These are phyloP conservation scores for Solanum pennellii DNA, from an alignment of 257 asterid genomes.

Conservation along the genomic window DNA sequence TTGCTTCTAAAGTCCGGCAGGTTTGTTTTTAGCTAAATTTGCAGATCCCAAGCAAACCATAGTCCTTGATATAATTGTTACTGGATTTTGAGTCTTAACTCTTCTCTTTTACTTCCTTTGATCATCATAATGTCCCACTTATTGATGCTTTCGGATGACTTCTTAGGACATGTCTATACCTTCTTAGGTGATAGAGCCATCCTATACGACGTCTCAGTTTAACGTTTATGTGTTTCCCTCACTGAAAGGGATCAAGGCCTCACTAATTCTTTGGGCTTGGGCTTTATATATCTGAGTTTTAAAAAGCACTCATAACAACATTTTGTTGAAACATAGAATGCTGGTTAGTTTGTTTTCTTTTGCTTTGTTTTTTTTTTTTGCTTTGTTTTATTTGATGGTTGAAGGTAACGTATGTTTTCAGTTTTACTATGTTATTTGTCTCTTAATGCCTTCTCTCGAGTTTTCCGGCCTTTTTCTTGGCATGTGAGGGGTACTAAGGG, in stretches of 20 bases:
- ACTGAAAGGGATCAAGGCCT: neutral
- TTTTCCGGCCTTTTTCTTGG: neutral
- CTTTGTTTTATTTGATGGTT: neutral
- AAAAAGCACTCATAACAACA: neutral
- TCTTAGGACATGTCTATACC: neutral
- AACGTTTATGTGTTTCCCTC: neutral
- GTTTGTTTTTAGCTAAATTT: constrained; percentile 1
- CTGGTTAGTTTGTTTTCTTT: neutral
- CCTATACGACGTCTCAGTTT: neutral
- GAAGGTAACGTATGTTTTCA: neutral
- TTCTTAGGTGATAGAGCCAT: neutral
- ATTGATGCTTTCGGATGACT: neutral
- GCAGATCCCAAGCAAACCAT: neutral
- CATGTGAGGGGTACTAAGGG: neutral
- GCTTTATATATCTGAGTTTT: neutral
- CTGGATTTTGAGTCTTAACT: neutral
- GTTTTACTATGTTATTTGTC: neutral
- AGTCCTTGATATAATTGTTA: neutral
- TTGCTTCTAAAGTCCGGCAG: constrained; percentile 57
- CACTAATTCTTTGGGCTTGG: neutral
- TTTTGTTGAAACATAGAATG: neutral
- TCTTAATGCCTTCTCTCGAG: neutral
- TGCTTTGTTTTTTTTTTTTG: no score
- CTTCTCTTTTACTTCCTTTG: neutral
- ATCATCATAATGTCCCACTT: neutral